Evolutionary conservation across 2,329 filamentous ascomycete species (phyloP).

Genomic region (Sporothrix pseudoabietina): DNA sequence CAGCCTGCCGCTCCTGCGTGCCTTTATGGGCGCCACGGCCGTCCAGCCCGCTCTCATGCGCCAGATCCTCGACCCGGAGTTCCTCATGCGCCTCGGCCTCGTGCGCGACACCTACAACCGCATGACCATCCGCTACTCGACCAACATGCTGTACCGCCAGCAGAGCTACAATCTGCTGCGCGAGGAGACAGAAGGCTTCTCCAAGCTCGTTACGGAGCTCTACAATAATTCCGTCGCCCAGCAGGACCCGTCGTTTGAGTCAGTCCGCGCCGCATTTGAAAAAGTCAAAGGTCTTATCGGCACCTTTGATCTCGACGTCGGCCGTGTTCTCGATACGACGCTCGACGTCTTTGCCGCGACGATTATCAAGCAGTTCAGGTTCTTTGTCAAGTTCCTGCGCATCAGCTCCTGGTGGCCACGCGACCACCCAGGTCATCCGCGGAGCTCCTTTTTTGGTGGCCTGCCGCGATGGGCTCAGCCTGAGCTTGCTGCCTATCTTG

Average conservation of each 20-base stretch:
- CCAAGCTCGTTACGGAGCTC: constrained; percentile 92
- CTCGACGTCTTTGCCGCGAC: constrained; percentile 93
- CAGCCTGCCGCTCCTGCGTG: constrained; percentile 56
- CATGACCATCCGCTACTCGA: constrained; percentile 84
- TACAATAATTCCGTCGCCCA: constrained; percentile 76
- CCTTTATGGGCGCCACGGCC: constrained; percentile 71
- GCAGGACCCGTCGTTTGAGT: constrained; percentile 64
- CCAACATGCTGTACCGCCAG: constrained; percentile 90
- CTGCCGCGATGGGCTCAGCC: constrained; percentile 87
- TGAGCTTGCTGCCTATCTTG: constrained; percentile 60
- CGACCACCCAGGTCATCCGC: constrained; percentile 50
- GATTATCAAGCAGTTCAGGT: constrained; percentile 87
- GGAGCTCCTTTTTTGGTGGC: constrained; percentile 58
- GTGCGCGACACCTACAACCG: constrained; percentile 83
- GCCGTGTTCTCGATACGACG: constrained; percentile 89
- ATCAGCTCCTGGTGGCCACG: constrained; percentile 97
- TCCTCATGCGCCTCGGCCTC: constrained; percentile 75
- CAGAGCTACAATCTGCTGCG: constrained; percentile 94
- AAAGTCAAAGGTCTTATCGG: constrained; percentile 92
- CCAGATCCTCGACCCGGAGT: constrained; percentile 74
- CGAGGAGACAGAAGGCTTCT: constrained; percentile 95
- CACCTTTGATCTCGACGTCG: constrained; percentile 95
- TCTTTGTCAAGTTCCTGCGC: constrained; percentile 90
- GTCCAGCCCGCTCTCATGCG: constrained; percentile 75
- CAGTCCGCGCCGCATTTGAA: constrained; percentile 84